Percentiles rank a stretch among this genome's conserved stretches.
Conservation (phyloP, 805 yeast species). For the Yamadazyma philogaea region DNA sequence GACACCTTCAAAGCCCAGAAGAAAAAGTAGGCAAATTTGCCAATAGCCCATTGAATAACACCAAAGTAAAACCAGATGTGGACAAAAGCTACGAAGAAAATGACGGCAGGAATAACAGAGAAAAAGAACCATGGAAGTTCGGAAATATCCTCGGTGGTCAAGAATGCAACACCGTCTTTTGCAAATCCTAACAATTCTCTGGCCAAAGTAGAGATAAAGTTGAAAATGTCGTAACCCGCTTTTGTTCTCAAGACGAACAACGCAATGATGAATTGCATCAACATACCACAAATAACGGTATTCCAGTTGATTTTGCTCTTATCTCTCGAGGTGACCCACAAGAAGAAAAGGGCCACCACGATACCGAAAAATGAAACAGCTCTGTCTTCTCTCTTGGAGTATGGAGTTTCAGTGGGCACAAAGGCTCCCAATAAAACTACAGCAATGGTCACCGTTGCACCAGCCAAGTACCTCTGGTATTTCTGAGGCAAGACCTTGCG, state of each 20-base stretch:
- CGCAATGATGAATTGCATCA: slow-evolving; percentile 58
- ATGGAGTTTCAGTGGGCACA: slow-evolving; percentile 45
- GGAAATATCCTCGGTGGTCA: slow-evolving; percentile 43
- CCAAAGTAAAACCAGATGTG: slow-evolving; percentile 61
- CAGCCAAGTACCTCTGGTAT: slow-evolving; percentile 39
- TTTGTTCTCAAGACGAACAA: slow-evolving; percentile 59
- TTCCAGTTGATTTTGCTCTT: slow-evolving; percentile 50
- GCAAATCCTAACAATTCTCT: slow-evolving; percentile 56
- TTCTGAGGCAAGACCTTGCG: slow-evolving; percentile 42
- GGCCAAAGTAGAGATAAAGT: slow-evolving; percentile 56
- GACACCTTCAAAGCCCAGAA: slow-evolving; percentile 57
- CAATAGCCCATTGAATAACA: slow-evolving; percentile 56
- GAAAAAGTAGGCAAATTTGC: slow-evolving; percentile 55
- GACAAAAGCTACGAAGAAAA: slow-evolving; percentile 61
- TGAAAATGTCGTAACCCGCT: slow-evolving; percentile 59
- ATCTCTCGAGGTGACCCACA: slow-evolving; percentile 46
- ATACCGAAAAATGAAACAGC: slow-evolving; percentile 58
- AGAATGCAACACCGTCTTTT: slow-evolving; percentile 58
- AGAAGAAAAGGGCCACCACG: slow-evolving; percentile 42
- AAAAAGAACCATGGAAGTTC: slow-evolving; percentile 48
- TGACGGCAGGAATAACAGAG: slow-evolving; percentile 58
- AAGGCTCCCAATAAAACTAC: slow-evolving; percentile 55
- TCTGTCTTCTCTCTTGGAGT: slow-evolving; percentile 49
- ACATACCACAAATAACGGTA: slow-evolving; percentile 57
- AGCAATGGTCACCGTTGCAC: slow-evolving; percentile 43